A percentile compares a stretch with the other conserved stretches of the same genome.
Conservation (phyloP, 2,329 filamentous ascomycete species). For the Alternaria consortialis region DNA sequence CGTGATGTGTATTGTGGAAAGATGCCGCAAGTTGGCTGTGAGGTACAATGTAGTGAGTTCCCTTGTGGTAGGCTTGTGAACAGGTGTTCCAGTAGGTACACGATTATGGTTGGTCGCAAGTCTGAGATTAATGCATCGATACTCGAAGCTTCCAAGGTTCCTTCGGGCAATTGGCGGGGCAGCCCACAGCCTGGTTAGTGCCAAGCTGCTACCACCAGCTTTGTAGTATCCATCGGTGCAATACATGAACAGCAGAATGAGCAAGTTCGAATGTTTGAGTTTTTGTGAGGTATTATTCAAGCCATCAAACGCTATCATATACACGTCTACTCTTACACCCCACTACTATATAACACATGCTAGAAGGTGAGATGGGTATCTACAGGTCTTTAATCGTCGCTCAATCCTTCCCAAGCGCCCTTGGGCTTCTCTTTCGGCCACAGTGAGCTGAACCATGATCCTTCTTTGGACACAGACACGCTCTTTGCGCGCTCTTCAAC, state of each 20-base stretch:
- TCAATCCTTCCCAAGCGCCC: conserved; percentile 43
- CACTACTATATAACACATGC: conserved; percentile 28
- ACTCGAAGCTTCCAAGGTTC: conserved; percentile 46
- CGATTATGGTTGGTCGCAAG: conserved; percentile 10
- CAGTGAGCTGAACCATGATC: conserved; percentile 40
- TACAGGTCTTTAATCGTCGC: conserved; percentile 35
- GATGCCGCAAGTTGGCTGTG: conserved; percentile 7
- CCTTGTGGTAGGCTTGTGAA: neutral
- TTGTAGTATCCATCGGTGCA: neutral
- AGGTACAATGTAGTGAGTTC: neutral
- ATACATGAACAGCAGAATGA: neutral
- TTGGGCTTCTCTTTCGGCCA: conserved; percentile 48
- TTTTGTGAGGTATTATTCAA: conserved; percentile 22
- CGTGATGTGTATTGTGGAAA: conserved; percentile 18
- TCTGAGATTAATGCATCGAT: conserved; percentile 16
- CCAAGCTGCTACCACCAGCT: conserved; percentile 19
- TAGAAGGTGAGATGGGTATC: conserved; percentile 32
- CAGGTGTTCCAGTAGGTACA: conserved; percentile 5
- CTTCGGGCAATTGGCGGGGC: conserved; percentile 29
- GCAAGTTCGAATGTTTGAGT: neutral
- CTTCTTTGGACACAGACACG: conserved; percentile 24
- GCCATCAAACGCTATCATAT: conserved; percentile 33
- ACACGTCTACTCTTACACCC: conserved; percentile 43
- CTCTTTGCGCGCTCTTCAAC: conserved; percentile 71
- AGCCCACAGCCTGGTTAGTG: conserved; percentile 11